These are phyloP conservation scores for Zostera marina DNA, from an alignment of 116 monocot species.

Conservation along the genomic window DNA sequence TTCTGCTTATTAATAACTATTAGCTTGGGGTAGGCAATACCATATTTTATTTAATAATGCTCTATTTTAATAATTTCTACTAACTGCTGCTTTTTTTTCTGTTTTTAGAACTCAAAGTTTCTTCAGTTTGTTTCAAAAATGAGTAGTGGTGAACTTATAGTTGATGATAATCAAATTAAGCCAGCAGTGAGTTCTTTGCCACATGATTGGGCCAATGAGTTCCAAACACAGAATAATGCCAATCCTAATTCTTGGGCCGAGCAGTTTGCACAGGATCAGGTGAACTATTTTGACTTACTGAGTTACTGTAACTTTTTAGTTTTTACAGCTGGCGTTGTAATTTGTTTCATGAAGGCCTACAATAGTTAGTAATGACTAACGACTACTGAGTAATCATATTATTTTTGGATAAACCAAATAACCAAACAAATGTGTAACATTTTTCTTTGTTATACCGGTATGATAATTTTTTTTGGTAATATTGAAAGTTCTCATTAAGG, in stretches of 20 bases:
- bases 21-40: background rate
- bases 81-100: conserved; percentile 3
- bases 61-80: background rate
- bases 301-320: too few species aligned
- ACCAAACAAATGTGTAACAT: too few species aligned
- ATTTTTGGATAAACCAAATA: too few species aligned
- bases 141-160: conserved; percentile 93
- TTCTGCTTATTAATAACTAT: background rate
- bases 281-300: conserved; percentile 5
- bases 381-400: too few species aligned
- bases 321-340: background rate
- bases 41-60: background rate
- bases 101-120: conserved; percentile 81
- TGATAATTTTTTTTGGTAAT: background rate
- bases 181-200: conserved; percentile 32
- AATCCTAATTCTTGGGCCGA: conserved; percentile 56
- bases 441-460: background rate
- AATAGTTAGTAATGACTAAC: too few species aligned
- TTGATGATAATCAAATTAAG: conserved; percentile 95
- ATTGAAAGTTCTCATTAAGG: too few species aligned
- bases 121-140: conserved; percentile 99
- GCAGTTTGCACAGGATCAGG: conserved; percentile 62
- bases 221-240: conserved; percentile 54
- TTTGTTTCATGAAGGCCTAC: too few species aligned
- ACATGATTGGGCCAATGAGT: conserved; percentile 77